Evolutionary conservation across 495 filamentous ascomycete species (phyloP).

Genomic region (Tuber brumale): DNA sequence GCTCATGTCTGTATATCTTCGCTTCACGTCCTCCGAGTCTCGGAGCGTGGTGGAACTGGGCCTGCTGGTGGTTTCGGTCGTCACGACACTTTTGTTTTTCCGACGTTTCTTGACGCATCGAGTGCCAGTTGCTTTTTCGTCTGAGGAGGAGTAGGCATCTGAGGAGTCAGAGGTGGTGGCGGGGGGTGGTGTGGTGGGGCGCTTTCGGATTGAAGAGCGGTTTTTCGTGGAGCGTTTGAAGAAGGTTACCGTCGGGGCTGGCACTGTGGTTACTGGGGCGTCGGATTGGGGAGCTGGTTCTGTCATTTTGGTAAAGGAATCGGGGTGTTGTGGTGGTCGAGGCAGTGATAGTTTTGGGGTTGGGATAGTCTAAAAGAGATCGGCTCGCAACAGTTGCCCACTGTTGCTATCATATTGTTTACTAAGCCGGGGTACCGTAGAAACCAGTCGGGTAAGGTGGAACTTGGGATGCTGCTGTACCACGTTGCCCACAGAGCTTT

Average conservation of each 20-base stretch:
- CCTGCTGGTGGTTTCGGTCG: constrained; percentile 47
- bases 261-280: constrained; percentile 10
- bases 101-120: constrained; percentile 75
- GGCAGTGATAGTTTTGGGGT: not conserved
- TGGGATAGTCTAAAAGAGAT: not conserved
- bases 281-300: constrained; percentile 1
- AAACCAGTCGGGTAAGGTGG: not conserved
- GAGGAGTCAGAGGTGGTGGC: constrained; percentile 51
- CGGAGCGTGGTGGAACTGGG: constrained; percentile 44
- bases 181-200: constrained; percentile 71
- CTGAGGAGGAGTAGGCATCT: constrained; percentile 69
- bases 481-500: not conserved
- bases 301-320: constrained; percentile 5
- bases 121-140: constrained; percentile 53
- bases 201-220: constrained; percentile 75
- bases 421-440: not conserved
- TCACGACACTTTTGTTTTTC: constrained; percentile 56
- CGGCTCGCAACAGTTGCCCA: not conserved
- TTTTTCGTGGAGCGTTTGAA: constrained; percentile 79
- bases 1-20: constrained; percentile 55
- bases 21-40: constrained; percentile 46
- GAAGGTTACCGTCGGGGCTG: constrained; percentile 51
- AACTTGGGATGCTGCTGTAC: not conserved
- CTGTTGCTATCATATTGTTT: not conserved
- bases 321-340: not conserved